Evolutionary conservation across 2,329 filamentous ascomycete species (phyloP).

Genomic region (Aureobasidium sp.): DNA sequence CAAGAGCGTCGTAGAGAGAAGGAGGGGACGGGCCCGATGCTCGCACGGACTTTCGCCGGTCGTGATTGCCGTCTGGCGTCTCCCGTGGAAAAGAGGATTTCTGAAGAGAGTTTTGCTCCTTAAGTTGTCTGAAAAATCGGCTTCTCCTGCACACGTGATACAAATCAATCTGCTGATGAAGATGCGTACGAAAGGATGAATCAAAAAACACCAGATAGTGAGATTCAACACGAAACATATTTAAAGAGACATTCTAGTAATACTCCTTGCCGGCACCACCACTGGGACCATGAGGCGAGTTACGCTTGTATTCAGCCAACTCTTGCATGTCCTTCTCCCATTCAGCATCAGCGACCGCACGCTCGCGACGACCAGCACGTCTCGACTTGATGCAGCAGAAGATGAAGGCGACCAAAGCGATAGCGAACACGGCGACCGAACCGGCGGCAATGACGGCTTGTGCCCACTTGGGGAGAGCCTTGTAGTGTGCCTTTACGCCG

Average conservation of each 20-base stretch:
- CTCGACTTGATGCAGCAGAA: conserved; percentile 44
- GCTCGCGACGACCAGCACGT: conserved; percentile 40
- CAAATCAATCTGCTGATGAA: background rate
- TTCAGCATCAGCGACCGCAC: conserved; percentile 37
- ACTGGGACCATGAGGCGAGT: background rate
- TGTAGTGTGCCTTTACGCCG: conserved; percentile 32
- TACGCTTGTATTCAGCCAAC: conserved; percentile 15
- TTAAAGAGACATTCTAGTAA: background rate
- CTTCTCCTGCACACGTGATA: background rate
- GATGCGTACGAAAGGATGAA: background rate
- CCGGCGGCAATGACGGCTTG: conserved; percentile 41
- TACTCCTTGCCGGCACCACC: background rate
- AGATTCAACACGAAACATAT: background rate
- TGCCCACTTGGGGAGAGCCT: conserved; percentile 34
- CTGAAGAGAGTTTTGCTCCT: background rate
- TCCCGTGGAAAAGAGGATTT: background rate
- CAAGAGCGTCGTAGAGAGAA: background rate
- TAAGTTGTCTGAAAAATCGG: background rate
- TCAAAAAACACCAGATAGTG: background rate
- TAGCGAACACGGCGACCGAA: conserved; percentile 32
- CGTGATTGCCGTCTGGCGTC: background rate
- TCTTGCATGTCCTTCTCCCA: conserved; percentile 34
- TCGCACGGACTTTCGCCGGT: background rate
- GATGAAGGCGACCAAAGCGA: conserved; percentile 25
- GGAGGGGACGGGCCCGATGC: background rate